phyloP scores from a whole-genome alignment of 1,284 basidiomycete species.

The Lentinus polychrous region DNA sequence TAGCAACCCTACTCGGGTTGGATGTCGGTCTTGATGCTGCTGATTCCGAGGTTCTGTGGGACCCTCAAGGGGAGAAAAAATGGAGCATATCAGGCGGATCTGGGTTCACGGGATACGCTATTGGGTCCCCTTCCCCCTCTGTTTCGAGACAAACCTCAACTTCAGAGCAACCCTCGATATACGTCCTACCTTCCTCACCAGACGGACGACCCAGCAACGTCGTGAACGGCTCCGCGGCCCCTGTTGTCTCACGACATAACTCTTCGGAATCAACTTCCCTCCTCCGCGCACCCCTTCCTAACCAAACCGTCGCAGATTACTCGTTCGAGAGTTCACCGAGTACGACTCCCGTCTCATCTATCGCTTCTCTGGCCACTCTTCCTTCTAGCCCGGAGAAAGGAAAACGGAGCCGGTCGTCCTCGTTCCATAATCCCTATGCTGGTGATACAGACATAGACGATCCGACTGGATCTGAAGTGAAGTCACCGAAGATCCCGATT shows the following conservation, averaged over 20 bases:
- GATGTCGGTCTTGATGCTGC: constrained; percentile 64
- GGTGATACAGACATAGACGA: constrained; percentile 20
- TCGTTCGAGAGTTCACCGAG: constrained; percentile 54
- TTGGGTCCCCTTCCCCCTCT: constrained; percentile 27
- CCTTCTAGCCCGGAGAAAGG: constrained; percentile 31
- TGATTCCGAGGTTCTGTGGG: constrained; percentile 62
- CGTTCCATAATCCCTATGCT: constrained; percentile 14
- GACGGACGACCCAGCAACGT: constrained; percentile 25
- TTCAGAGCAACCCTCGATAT: constrained; percentile 16
- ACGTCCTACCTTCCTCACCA: constrained; percentile 36
- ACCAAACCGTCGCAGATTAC: constrained; percentile 59
- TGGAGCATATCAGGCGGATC: constrained; percentile 59
- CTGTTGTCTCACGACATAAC: constrained; percentile 27
- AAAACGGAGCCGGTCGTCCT: constrained; percentile 24
- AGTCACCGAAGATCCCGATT: constrained; percentile 46
- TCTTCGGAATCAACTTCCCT: constrained; percentile 47
- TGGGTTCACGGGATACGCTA: constrained; percentile 65
- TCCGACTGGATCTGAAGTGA: constrained; percentile 8
- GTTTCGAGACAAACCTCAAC: constrained; percentile 16
- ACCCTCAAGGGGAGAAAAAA: constrained; percentile 36
- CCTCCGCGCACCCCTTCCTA: constrained; percentile 63
- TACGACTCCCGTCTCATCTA: constrained; percentile 49
- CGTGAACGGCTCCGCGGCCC: constrained; percentile 13
- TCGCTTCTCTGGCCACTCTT: constrained; percentile 41
- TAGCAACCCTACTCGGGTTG: constrained; percentile 73